Evolutionary conservation across 192 early-diverging fungal species (phyloP), one percentile per base, ranked within the genome.

Genomic region (Chytriomyces sp.): DNA sequence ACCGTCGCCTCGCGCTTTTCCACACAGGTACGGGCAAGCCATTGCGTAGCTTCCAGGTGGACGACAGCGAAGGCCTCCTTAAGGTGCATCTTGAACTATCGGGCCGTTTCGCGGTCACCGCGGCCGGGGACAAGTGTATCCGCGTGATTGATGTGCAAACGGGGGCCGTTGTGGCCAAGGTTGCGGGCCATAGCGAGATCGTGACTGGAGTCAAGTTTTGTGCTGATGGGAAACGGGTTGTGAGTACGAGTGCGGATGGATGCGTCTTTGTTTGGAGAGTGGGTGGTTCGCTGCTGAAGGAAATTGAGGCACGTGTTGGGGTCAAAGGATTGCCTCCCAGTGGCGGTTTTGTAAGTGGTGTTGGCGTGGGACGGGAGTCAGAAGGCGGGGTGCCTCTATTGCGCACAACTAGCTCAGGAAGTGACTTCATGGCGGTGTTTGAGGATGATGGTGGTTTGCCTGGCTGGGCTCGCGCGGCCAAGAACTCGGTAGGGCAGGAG

Each of bases 241-340:
- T 92, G 33, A 88, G 88, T 1, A 92, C 92, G 17, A 85, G 85
- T 56, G 86, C 86, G 0, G 91, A 94, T 68, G 91, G 91, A 7
- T 91, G 87, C 30, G 78, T 94, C 12, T 86, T 94, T 75, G 82
- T 94, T 0, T 94, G 92, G 92, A 80, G 78, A 52, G 55, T 93
- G 4, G 78, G 82, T 4, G 71, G 79, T 26, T 81, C 89, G 10
- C 36, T 91, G 12, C 36, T 63, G 17, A 64, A 62, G 39, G 53
- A 28, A 36, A 79, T 77, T 22, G 54, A 66, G 36, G 22, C 37
- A 71, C 39, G n/a, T 0, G 39, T 59, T 2, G 69, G 10, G 44
- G 44, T n/a, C 17, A 3, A 49, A 49, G 2, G 44, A 4, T 12
- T 25, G 0, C 37, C 68, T 8, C 30, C 67, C 5, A 25, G 36